Base-by-base conservation (phyloP, 2,329 filamentous ascomycete genomes). In the Calonectria crousiana region DNA sequence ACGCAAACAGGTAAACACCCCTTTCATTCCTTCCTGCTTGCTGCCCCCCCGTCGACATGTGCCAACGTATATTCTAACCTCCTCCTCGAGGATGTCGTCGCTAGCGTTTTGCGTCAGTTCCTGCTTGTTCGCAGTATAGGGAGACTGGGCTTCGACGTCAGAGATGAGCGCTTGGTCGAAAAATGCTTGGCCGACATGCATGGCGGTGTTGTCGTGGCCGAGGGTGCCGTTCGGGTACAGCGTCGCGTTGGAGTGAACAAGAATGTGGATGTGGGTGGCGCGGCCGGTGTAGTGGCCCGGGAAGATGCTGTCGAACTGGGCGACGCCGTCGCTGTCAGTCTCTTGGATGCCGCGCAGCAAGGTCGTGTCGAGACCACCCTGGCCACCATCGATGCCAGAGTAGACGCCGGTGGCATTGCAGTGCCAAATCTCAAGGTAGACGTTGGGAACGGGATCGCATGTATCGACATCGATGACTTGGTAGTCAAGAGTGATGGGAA, bases 151-250 rank as follows among this genome's bases (percentile, higher is more conserved):
- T 72, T 92, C 89, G 64, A 92, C 90, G 28, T 84, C 80, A 4
- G 82, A 75, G 74, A 91, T 87, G 38, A 93, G 87, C 67, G 87
- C 85, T 78, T 92, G 89, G 82, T 92, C 90, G 80, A 92, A 91
- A 84, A 92, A 93, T 69, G 92, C 83, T 81, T 93, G 91, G 20
- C 92, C 91, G 38, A 93, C 88, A 81, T 93, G 90, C 10, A 89
- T 88, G 69, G 90, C 87, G 38, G 83, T 83, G 52, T 81, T 82
- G 0, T 84, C 80, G 34, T 79, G 81, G 26, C 81, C 81, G 6
- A 86, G 81, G 0, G 85, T 85, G 38, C 81, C 74, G 77, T 86
- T 86, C 32, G 77, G 56, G 18, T 81, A 75, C 6, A 82, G 72
- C 8, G 82, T 83, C 3, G 83, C 83, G 66, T 84, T 84, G 60